Conservation (phyloP, 371 early-diverging fungal genomes). For the Rhizopus arrhizus region DNA sequence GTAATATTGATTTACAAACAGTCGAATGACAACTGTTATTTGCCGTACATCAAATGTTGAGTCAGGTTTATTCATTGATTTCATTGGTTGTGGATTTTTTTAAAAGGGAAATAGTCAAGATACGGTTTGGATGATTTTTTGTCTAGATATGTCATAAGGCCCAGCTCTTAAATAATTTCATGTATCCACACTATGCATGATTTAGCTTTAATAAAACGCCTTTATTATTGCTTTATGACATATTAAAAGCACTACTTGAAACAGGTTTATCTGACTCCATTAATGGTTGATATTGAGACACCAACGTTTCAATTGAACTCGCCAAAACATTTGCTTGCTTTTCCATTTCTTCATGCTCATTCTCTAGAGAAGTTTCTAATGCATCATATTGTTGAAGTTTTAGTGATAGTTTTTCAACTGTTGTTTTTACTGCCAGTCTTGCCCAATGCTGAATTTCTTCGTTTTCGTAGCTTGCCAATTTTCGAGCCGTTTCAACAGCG, state of each 20-base stretch:
- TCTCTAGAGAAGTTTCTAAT: slow-evolving; percentile 79
- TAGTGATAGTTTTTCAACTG: slow-evolving; percentile 80
- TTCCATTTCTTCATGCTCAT: slow-evolving; percentile 84
- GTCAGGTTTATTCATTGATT: not conserved
- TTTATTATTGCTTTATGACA: not conserved
- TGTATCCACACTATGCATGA: no score
- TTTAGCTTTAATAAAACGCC: not conserved
- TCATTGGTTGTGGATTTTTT: not conserved
- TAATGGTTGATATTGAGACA: slow-evolving; percentile 12
- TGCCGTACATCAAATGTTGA: not conserved
- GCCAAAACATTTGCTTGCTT: slow-evolving; percentile 60
- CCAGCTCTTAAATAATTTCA: no score
- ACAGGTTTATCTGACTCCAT: not conserved
- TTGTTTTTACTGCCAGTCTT: slow-evolving; percentile 77
- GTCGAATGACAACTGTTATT: no score
- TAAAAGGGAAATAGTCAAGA: not conserved
- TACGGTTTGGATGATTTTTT: no score
- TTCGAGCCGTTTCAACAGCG: slow-evolving; percentile 64
- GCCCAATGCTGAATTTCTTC: slow-evolving; percentile 81
- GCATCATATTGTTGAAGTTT: slow-evolving; percentile 93
- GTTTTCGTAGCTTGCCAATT: slow-evolving; percentile 74
- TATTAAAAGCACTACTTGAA: not conserved
- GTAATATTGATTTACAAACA: no score
- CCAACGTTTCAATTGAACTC: slow-evolving; percentile 37
- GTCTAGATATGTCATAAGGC: no score